phyloP scores from a whole-genome alignment of 371 early-diverging fungal species.

The Syncephalastrum racemosum region DNA sequence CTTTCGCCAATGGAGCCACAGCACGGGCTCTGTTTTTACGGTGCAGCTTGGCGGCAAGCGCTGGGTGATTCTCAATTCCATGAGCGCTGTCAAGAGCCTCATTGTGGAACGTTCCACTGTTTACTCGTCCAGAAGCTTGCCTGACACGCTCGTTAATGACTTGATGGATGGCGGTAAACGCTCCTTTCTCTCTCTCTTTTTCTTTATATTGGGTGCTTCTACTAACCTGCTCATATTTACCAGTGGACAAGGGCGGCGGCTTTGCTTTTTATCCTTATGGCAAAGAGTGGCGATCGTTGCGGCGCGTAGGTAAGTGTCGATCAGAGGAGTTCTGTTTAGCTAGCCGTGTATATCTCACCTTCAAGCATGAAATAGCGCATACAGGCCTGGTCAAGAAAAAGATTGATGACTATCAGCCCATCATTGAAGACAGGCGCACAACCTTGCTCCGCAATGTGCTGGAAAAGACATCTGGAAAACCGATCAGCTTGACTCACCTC shows the following conservation, averaged over 20 bases:
- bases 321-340: background rate
- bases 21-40: conserved; percentile 41
- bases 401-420: conserved; percentile 39
- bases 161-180: conserved; percentile 42
- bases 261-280: conserved; percentile 53
- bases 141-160: conserved; percentile 33
- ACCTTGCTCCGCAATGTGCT: conserved; percentile 14
- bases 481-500: conserved; percentile 15
- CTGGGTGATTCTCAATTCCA: conserved; percentile 45
- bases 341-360: background rate
- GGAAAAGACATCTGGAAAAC: background rate
- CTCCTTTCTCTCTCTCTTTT: background rate
- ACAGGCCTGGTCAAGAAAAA: conserved; percentile 33
- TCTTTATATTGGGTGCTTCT: no score
- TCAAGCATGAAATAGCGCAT: conserved; percentile 26
- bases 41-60: conserved; percentile 36
- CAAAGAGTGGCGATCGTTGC: conserved; percentile 36
- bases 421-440: conserved; percentile 28
- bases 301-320: conserved; percentile 36
- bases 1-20: conserved; percentile 38
- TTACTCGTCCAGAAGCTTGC: conserved; percentile 47
- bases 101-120: conserved; percentile 38
- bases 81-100: conserved; percentile 32
- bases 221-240: no score
- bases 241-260: conserved; percentile 40